phyloP scores from a whole-genome alignment of 768 basidiomycete genomes.

The Lanmaoa rubissima region DNA sequence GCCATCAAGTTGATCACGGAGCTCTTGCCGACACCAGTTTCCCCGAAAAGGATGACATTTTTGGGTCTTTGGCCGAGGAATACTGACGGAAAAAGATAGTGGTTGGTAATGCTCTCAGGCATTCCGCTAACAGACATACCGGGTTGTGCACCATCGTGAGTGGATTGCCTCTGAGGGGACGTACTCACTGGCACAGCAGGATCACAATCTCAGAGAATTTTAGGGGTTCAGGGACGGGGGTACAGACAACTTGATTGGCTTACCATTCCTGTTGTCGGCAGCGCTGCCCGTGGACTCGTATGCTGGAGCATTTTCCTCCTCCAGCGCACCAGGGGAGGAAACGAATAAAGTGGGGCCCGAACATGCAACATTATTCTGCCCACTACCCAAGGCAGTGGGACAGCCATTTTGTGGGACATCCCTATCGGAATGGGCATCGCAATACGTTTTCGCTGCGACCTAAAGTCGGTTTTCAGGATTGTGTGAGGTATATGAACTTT shows the following conservation, averaged over 20 bases:
- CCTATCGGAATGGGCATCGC: neutral
- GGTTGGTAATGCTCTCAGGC: neutral
- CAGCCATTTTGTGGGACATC: neutral
- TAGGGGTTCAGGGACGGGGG: neutral
- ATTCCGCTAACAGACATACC: neutral
- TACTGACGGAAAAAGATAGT: neutral
- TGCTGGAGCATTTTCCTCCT: neutral
- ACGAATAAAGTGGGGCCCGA: neutral
- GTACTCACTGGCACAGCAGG: neutral
- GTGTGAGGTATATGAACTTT: neutral
- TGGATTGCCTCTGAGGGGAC: neutral
- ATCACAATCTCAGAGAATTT: neutral
- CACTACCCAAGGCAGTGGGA: neutral
- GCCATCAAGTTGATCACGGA: constrained; percentile 12
- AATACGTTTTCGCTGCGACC: neutral
- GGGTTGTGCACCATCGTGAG: neutral
- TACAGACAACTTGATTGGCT: neutral
- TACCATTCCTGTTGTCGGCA: neutral
- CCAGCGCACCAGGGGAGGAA: neutral
- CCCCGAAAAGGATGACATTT: constrained; percentile 7
- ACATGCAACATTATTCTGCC: neutral
- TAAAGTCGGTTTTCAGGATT: neutral
- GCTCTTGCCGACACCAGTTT: constrained; percentile 11
- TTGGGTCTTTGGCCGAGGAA: neutral
- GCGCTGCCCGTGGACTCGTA: neutral